Percentiles rank a stretch among this genome's conserved stretches.
These are phyloP conservation scores for Chrysophaeum taylorii DNA, from an alignment of 352 stramenopile genomes.

Conservation along the genomic window DNA sequence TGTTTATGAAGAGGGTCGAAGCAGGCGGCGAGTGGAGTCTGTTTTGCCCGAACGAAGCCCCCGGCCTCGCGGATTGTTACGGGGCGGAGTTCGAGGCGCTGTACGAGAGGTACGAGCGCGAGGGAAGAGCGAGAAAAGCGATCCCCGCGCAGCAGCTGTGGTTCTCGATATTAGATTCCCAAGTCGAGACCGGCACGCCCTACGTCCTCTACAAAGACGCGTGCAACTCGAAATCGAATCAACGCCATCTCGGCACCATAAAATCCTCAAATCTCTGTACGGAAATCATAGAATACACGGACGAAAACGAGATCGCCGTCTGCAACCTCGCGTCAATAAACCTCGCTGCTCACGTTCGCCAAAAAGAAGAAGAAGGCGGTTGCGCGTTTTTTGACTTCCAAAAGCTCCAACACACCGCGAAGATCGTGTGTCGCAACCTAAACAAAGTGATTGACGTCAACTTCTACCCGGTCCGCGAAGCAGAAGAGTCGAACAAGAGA, in stretches of 20 bases:
- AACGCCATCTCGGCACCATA: slow-evolving; percentile 99
- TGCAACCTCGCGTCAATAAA: slow-evolving; percentile 97
- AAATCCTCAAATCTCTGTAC: slow-evolving; percentile 98
- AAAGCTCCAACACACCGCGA: slow-evolving; percentile 82
- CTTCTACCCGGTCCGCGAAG: slow-evolving; percentile 90
- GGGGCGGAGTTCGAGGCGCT: slow-evolving; percentile 87
- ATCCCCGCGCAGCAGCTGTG: slow-evolving; percentile 95
- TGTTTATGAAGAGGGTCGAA: slow-evolving; percentile 99
- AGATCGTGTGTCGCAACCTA: slow-evolving; percentile 91
- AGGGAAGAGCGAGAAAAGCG: slow-evolving; percentile 81
- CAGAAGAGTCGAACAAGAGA: slow-evolving; percentile 82
- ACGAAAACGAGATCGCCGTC: slow-evolving; percentile 91
- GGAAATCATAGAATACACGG: slow-evolving; percentile 97
- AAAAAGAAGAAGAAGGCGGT: slow-evolving; percentile 37
- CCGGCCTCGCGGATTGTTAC: slow-evolving; percentile 79
- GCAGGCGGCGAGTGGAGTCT: slow-evolving; percentile 87
- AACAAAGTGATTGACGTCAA: slow-evolving; percentile 99
- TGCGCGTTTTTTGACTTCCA: slow-evolving; percentile 81
- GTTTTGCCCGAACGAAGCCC: slow-evolving; percentile 96
- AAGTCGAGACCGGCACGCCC: slow-evolving; percentile 97
- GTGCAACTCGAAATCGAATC: slow-evolving; percentile 97
- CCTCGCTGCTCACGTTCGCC: slow-evolving; percentile 84
- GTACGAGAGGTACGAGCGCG: slow-evolving; percentile 88
- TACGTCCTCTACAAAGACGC: slow-evolving; percentile 99
- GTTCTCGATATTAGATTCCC: slow-evolving; percentile 94